These are phyloP conservation scores for Persicaria maculosa DNA, from an alignment of 148 eudicot genomes.

Conservation along the genomic window DNA sequence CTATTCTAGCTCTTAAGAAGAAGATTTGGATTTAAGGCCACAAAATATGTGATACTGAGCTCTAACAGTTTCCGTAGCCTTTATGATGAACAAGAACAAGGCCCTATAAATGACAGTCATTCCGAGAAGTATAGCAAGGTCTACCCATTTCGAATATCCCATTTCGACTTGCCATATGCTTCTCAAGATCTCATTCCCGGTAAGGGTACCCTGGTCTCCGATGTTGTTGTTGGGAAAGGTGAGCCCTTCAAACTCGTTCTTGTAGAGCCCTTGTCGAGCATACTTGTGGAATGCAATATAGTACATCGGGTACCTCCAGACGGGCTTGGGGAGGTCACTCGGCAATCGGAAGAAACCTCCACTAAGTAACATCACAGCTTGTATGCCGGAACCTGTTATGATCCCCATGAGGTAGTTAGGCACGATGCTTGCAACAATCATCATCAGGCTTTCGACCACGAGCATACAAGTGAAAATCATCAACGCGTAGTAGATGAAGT, in stretches of 20 bases:
- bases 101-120: constrained; percentile 51
- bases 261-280: constrained; percentile 36
- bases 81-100: constrained; percentile 44
- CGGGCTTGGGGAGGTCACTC: constrained; percentile 43
- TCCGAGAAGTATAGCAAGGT: constrained; percentile 44
- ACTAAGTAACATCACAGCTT: constrained; percentile 47
- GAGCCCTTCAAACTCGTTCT: constrained; percentile 51
- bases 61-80: constrained; percentile 31
- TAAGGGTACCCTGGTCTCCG: constrained; percentile 18
- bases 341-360: constrained; percentile 56
- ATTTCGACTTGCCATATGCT: constrained; percentile 48
- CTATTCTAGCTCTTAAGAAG: too few relatives aligned
- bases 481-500: constrained; percentile 30
- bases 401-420: constrained; percentile 57
- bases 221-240: constrained; percentile 27
- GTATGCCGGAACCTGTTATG: constrained; percentile 50
- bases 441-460: constrained; percentile 58
- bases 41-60: constrained; percentile 26
- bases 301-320: constrained; percentile 50
- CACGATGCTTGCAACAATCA: constrained; percentile 47
- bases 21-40: background rate
- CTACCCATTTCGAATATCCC: constrained; percentile 68
- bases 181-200: constrained; percentile 42
- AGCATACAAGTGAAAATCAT: constrained; percentile 23
- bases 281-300: constrained; percentile 50